Evolutionary conservation across 768 basidiomycete species (phyloP).

Genomic region (Macrolepiota albuminosa): DNA sequence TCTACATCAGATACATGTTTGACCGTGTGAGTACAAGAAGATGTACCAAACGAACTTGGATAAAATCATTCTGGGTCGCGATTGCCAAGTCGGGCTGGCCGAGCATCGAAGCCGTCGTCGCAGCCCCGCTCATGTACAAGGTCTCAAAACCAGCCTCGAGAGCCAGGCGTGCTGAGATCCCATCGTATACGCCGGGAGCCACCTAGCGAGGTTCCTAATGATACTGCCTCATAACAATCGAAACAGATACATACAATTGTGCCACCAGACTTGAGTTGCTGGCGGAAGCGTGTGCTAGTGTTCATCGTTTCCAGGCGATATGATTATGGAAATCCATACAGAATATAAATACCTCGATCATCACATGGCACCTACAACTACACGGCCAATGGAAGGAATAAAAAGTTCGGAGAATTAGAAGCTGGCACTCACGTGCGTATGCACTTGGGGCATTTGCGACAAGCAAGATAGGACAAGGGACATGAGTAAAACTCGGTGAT

Average conservation of each 20-base stretch:
- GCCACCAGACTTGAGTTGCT: constrained; percentile 3
- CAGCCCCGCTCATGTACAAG: constrained; percentile 47
- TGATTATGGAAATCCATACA: background rate
- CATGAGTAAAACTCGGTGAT: no score
- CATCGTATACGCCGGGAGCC: constrained; percentile 39
- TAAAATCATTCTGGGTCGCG: constrained; percentile 51
- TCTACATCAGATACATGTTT: constrained; percentile 12
- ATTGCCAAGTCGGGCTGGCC: constrained; percentile 54
- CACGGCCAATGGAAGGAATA: background rate
- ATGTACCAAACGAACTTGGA: constrained; percentile 28
- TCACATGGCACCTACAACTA: background rate
- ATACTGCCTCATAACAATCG: background rate
- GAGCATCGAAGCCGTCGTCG: constrained; percentile 50
- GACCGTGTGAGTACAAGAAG: no score
- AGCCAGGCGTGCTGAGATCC: constrained; percentile 48
- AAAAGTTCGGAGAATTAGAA: background rate
- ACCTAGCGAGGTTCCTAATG: background rate
- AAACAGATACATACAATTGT: constrained; percentile 6
- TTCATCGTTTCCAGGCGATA: background rate
- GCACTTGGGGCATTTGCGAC: background rate
- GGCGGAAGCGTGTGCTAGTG: constrained; percentile 11
- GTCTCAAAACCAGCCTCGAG: constrained; percentile 47
- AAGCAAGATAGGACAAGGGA: background rate
- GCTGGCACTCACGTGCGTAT: background rate
- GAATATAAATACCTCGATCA: background rate